Percentiles rank a stretch among this genome's conserved stretches.
These are phyloP conservation scores for Uromyces viciae-fabae DNA, from an alignment of 1,284 basidiomycete species.

Conservation along the genomic window DNA sequence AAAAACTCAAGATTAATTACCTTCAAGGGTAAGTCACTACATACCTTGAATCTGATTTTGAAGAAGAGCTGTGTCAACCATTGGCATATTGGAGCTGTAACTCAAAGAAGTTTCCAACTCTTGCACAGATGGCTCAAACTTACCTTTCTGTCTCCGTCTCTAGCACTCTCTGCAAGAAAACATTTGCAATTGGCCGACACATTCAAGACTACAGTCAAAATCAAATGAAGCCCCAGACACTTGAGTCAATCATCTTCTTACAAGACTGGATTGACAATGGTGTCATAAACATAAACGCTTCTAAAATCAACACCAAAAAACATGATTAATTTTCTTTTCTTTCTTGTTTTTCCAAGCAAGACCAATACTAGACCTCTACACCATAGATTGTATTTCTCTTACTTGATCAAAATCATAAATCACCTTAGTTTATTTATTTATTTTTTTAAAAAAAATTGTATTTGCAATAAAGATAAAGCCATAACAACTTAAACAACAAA, in stretches of 20 bases:
- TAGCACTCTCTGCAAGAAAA: not conserved
- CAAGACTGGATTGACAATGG: not conserved
- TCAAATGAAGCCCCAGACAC: not conserved
- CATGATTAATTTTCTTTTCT: too few species aligned
- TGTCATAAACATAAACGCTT: not conserved
- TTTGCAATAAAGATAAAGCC: not conserved
- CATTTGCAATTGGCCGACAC: not conserved
- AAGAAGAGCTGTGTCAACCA: not conserved
- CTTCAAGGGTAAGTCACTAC: not conserved
- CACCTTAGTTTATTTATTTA: too few species aligned
- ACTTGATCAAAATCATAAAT: too few species aligned
- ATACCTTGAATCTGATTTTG: not conserved
- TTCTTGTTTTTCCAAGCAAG: too few species aligned
- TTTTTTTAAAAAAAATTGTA: not conserved
- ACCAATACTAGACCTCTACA: too few species aligned
- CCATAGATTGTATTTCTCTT: too few species aligned
- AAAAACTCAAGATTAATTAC: not conserved
- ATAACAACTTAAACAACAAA: not conserved
- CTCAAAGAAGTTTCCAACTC: not conserved
- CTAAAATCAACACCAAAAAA: too few species aligned
- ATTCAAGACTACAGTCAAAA: not conserved
- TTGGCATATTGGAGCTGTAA: constrained; percentile 6
- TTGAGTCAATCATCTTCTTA: too few species aligned
- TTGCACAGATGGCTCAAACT: not conserved
- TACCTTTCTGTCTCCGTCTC: not conserved